Percentiles rank a stretch among this genome's conserved stretches.
phyloP scores from a whole-genome alignment of 192 early-diverging fungal species.

The Piromyces sp. region DNA sequence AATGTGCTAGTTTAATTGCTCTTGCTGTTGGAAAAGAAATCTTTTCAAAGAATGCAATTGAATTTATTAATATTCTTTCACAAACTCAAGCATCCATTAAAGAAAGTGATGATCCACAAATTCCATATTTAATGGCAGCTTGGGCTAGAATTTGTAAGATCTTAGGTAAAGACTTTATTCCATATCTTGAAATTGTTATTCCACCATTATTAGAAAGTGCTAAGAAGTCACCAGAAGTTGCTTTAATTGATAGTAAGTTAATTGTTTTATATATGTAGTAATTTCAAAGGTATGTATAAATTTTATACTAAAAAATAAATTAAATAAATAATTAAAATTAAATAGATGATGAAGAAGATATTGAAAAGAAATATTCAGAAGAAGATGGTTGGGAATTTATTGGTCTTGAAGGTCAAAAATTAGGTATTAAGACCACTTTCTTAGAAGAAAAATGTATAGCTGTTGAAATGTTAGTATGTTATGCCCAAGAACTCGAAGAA shows the following conservation, averaged over 20 bases:
- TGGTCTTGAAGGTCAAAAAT: conserved; percentile 66
- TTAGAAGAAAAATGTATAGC: conserved; percentile 97
- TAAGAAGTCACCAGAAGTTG: conserved; percentile 83
- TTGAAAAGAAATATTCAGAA: conserved; percentile 70
- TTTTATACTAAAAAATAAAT: too few relatives aligned
- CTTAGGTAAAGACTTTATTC: conserved; percentile 83
- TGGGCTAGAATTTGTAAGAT: conserved; percentile 97
- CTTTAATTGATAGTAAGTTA: conserved; percentile 44
- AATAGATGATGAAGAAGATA: conserved; percentile 45
- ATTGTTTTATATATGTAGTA: too few relatives aligned
- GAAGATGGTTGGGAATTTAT: conserved; percentile 99
- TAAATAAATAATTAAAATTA: too few relatives aligned
- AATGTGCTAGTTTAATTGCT: conserved; percentile 89
- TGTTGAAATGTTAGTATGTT: conserved; percentile 92
- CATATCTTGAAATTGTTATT: conserved; percentile 80
- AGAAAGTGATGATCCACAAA: conserved; percentile 86
- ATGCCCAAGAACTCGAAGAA: conserved; percentile 77
- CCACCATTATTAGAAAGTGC: conserved; percentile 73
- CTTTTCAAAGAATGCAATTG: conserved; percentile 58
- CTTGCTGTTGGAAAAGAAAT: conserved; percentile 82
- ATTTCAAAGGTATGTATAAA: too few relatives aligned
- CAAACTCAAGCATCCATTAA: conserved; percentile 57
- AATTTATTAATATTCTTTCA: conserved; percentile 65
- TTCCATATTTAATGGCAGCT: conserved; percentile 76
- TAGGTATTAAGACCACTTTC: conserved; percentile 86